Conservation (phyloP, 2,329 filamentous ascomycete species). For the Didymella segeticola region DNA sequence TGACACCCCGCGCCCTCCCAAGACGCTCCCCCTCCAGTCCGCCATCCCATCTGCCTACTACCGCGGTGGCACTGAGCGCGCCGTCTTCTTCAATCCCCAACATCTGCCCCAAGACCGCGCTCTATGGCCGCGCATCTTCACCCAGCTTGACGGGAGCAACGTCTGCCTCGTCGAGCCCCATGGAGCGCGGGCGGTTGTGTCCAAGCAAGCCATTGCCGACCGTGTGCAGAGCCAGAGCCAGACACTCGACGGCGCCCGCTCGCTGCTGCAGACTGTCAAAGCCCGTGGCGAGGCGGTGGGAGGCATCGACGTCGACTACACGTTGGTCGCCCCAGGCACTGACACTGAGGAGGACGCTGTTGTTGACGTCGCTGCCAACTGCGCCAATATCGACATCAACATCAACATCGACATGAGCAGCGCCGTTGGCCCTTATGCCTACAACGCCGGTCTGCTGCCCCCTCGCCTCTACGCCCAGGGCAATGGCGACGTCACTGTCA, state of each 20-base stretch:
- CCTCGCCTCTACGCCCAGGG: conserved; percentile 34
- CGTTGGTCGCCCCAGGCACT: conserved; percentile 73
- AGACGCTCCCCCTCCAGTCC: conserved; percentile 22
- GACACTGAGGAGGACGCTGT: conserved; percentile 62
- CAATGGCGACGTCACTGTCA: conserved; percentile 56
- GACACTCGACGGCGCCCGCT: conserved; percentile 11
- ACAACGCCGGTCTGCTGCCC: conserved; percentile 61
- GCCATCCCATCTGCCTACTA: conserved; percentile 62
- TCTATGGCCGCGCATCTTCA: conserved; percentile 63
- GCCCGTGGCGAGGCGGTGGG: conserved; percentile 12
- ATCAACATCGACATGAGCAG: too few species aligned
- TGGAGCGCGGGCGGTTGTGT: conserved; percentile 3
- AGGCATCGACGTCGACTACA: conserved; percentile 68
- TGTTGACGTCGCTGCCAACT: conserved; percentile 74
- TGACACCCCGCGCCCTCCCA: conserved; percentile 13
- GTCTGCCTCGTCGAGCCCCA: conserved; percentile 67
- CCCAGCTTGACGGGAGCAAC: conserved; percentile 76
- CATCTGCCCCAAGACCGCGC: conserved; percentile 58
- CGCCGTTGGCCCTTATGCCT: conserved; percentile 68
- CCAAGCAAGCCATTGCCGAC: conserved; percentile 19
- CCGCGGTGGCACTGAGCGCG: conserved; percentile 73
- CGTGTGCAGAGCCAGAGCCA: background rate
- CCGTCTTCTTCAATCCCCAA: conserved; percentile 64
- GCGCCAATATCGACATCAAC: too few species aligned
- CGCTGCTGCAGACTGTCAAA: background rate